Evolutionary conservation across 2,329 filamentous ascomycete genomes (phyloP).

Genomic region (Alternaria ethzedia): DNA sequence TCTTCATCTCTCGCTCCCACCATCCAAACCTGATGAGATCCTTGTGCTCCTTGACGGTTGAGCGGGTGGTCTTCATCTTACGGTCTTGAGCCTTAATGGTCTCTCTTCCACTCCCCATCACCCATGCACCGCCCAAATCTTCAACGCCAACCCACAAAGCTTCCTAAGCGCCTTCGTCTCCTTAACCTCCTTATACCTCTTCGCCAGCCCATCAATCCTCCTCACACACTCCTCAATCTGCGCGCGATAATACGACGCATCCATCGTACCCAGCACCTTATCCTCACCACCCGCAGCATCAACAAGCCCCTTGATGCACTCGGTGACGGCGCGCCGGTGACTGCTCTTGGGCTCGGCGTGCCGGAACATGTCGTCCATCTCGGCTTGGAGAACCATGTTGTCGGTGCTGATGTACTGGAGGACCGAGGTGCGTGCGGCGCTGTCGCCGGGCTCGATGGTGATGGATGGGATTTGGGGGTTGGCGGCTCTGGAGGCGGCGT

Average conservation of each 20-base stretch:
- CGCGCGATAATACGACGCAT: neutral
- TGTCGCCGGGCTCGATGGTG: neutral
- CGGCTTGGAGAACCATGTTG: neutral
- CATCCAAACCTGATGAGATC: neutral
- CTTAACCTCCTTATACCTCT: neutral
- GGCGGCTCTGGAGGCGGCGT: neutral
- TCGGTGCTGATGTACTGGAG: neutral
- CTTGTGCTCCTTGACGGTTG: too few relatives aligned
- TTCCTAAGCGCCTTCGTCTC: slow-evolving; percentile 2
- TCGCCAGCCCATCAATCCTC: neutral
- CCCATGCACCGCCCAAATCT: slow-evolving; percentile 3
- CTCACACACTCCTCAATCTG: slow-evolving; percentile 3
- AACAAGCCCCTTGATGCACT: neutral
- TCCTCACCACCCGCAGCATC: neutral
- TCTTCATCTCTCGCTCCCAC: neutral
- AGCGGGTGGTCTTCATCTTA: too few relatives aligned
- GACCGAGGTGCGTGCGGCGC: neutral
- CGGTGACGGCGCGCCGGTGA: neutral
- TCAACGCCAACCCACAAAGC: slow-evolving; percentile 3
- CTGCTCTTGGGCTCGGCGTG: neutral
- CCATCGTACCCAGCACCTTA: neutral
- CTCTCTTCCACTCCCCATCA: neutral
- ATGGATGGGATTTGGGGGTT: neutral
- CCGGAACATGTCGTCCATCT: slow-evolving; percentile 1
- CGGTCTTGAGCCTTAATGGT: too few relatives aligned